phyloP scores from a whole-genome alignment of 768 basidiomycete genomes.

The Pleurotus tuoliensis region DNA sequence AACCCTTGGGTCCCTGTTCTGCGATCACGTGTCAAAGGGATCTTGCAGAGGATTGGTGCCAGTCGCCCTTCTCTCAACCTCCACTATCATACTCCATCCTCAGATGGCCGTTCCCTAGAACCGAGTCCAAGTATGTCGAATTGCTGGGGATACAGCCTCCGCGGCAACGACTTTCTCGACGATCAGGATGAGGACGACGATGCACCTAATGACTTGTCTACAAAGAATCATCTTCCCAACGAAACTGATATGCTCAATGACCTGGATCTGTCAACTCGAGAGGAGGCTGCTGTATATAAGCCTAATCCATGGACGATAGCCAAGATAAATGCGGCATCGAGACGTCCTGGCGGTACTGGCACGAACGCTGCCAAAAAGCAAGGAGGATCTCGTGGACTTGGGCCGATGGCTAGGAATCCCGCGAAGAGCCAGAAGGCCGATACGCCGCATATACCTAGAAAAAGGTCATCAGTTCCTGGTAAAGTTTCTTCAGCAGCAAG shows the following conservation, averaged over 20 bases:
- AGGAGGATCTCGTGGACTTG: background rate
- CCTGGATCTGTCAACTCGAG: constrained; percentile 56
- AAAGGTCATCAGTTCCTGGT: too few relatives aligned
- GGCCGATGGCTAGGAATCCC: background rate
- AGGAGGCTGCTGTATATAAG: constrained; percentile 61
- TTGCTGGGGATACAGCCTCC: constrained; percentile 16
- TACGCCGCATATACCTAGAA: too few relatives aligned
- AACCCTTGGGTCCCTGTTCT: too few relatives aligned
- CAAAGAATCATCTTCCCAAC: constrained; percentile 13
- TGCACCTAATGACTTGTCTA: background rate
- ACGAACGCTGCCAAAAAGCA: background rate
- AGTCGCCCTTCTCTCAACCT: too few relatives aligned
- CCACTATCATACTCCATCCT: too few relatives aligned
- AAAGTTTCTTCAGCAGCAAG: too few relatives aligned
- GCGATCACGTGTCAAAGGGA: too few relatives aligned
- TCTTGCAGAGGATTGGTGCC: too few relatives aligned
- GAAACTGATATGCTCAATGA: constrained; percentile 35
- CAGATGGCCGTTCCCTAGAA: too few relatives aligned
- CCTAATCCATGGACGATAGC: constrained; percentile 82
- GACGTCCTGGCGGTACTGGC: constrained; percentile 16
- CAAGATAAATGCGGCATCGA: constrained; percentile 67
- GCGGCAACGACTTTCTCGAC: constrained; percentile 20
- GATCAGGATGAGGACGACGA: constrained; percentile 14
- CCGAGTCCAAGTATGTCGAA: background rate
- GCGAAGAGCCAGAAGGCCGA: too few relatives aligned